Evolutionary conservation across 1,284 basidiomycete genomes (phyloP).

Genomic region (Moesziomyces sp.): DNA sequence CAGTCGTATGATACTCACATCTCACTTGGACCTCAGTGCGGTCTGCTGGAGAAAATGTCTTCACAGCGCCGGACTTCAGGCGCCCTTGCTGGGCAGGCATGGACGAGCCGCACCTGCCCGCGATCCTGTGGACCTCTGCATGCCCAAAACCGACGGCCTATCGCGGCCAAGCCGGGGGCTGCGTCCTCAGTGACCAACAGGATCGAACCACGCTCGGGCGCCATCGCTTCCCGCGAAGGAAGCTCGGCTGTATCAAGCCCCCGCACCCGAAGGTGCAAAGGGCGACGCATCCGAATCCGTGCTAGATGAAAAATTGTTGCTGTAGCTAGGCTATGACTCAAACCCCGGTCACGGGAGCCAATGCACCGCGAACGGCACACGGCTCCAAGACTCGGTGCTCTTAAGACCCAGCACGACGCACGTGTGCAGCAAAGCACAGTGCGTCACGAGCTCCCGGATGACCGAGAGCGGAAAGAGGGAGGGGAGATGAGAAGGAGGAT

Average conservation of each 20-base stretch:
- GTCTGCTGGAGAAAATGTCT: conserved; percentile 19
- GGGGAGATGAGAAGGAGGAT: not conserved
- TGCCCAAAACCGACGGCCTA: conserved; percentile 15
- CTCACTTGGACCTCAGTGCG: too few relatives aligned
- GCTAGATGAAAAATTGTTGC: conserved; percentile 43
- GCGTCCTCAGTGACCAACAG: conserved; percentile 31
- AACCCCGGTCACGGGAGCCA: conserved; percentile 51
- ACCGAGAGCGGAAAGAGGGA: not conserved
- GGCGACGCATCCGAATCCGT: conserved; percentile 23
- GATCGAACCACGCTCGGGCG: conserved; percentile 16
- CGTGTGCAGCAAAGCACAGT: too few relatives aligned
- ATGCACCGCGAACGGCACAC: too few relatives aligned
- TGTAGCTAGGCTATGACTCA: conserved; percentile 58
- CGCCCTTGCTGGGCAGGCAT: conserved; percentile 11
- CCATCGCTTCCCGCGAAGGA: conserved; percentile 17
- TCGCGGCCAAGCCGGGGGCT: conserved; percentile 21
- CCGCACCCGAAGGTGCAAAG: conserved; percentile 6
- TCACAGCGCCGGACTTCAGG: conserved; percentile 39
- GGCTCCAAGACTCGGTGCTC: conserved; percentile 53
- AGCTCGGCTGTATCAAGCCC: conserved; percentile 20
- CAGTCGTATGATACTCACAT: too few relatives aligned
- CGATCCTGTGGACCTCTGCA: conserved; percentile 38
- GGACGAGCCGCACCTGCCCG: conserved; percentile 3
- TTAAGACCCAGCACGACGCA: conserved; percentile 50
- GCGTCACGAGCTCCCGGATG: too few relatives aligned